Evolutionary conservation across 106 monocot genomes (phyloP), one percentile per base, ranked within the genome.

Genomic region (Dendrobium nobile): DNA sequence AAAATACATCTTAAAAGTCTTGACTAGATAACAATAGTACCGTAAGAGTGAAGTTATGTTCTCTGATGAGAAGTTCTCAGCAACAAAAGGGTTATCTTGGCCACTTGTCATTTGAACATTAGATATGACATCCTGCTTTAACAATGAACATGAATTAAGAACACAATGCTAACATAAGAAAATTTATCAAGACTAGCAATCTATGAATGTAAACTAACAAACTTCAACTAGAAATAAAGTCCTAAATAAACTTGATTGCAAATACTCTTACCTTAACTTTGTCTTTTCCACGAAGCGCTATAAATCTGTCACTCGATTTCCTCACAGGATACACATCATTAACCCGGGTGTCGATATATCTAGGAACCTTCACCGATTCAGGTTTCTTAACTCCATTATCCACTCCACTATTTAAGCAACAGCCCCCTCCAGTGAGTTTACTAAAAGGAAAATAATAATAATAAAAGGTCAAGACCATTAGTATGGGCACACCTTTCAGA

Each of bases 221-320:
- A 16, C 72, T 33, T 22, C 7, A 72, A 28, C 17, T 40, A 4
- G 72, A 72, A 72, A 40, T 72, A 15, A 26, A 58, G 40, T 56
- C 72, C 28, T 16, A 81, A 75, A 27, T 22, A 55, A 80, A 56
- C 64, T 70, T 70, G 33, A 70, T 13, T 70, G 37, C 64, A 76
- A 79, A 10, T 54, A 18, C 20, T 37, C 44, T 19, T 24, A 93
- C 92, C 90, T 87, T 88, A 26, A 43, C 17, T 11, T 78, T 86
- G 68, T 83, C 88, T 77, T 93, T 88, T 42, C 85, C 85, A 68
- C 77, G 77, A 9, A 86, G 80, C 26, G 82, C n/a, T 77, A 78
- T 82, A 82, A 83, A 89, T 51, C 85, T 89, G 58, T 88, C 90
- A 79, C 86, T 84, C 18, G 90, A 87, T 58, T 93, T 93, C 61